A percentile compares a stretch with the other conserved stretches of the same genome.
Evolutionary conservation across 768 basidiomycete species (phyloP).

Genomic region (Phylloporus arenicola): DNA sequence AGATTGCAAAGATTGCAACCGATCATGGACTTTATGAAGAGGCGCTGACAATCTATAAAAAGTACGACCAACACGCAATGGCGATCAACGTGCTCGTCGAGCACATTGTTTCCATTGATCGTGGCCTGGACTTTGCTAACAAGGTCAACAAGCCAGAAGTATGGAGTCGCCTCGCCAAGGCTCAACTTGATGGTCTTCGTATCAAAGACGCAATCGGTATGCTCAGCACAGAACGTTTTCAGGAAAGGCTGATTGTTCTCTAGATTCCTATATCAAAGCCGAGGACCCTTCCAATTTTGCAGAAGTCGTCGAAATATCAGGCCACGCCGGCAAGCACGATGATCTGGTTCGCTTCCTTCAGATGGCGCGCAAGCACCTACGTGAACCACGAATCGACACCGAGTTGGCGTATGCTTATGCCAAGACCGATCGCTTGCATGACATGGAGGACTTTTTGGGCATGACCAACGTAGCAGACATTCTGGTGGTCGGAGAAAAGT

Average conservation of each 20-base stretch:
- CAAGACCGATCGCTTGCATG: slow-evolving; percentile 94
- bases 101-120: slow-evolving; percentile 96
- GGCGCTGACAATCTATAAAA: slow-evolving; percentile 95
- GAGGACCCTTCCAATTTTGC: slow-evolving; percentile 90
- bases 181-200: slow-evolving; percentile 94
- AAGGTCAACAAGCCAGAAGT: slow-evolving; percentile 96
- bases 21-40: slow-evolving; percentile 96
- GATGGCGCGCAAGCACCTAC: slow-evolving; percentile 95
- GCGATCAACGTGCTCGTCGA: slow-evolving; percentile 98
- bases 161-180: slow-evolving; percentile 97
- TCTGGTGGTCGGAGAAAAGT: slow-evolving; percentile 96
- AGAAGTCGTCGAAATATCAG: slow-evolving; percentile 95
- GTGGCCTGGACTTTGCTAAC: slow-evolving; percentile 91
- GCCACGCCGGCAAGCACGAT: slow-evolving; percentile 85
- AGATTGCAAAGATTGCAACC: slow-evolving; percentile 95
- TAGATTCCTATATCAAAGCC: slow-evolving; percentile 97
- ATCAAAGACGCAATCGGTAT: slow-evolving; percentile 96
- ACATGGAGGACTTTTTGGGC: slow-evolving; percentile 98
- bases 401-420: slow-evolving; percentile 98
- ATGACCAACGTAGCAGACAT: slow-evolving; percentile 99
- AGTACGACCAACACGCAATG: slow-evolving; percentile 90
- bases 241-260: slow-evolving; percentile 2
- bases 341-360: slow-evolving; percentile 96
- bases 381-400: slow-evolving; percentile 97
- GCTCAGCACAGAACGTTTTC: slow-evolving; percentile 16